Evolutionary conservation across 306 rosid species (phyloP).

Genomic region (Biancaea sappan): DNA sequence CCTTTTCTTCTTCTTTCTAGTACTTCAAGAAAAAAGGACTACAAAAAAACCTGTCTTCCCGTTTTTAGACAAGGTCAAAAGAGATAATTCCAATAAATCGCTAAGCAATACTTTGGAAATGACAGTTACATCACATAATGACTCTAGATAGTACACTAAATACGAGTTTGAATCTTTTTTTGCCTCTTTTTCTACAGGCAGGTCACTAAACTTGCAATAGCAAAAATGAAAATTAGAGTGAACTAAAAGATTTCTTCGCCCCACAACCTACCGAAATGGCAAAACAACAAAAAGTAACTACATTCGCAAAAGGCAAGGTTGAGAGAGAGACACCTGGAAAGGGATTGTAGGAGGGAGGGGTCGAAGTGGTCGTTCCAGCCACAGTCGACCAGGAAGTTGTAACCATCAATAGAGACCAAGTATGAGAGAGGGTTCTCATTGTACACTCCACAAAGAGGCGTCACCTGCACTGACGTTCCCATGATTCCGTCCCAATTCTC

Average conservation of each 20-base stretch:
- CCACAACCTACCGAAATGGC: background rate
- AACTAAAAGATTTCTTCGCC: background rate
- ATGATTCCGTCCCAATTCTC: constrained; percentile 26
- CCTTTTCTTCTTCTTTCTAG: background rate
- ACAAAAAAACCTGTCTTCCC: background rate
- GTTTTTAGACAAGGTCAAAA: background rate
- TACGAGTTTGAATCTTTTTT: background rate
- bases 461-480: constrained; percentile 95
- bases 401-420: constrained; percentile 81
- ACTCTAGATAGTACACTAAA: background rate
- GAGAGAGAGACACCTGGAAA: constrained; percentile 64
- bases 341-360: constrained; percentile 81
- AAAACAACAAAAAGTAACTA: background rate
- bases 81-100: background rate
- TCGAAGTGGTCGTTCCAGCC: constrained; percentile 99
- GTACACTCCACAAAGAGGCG: constrained; percentile 88
- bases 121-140: constrained; percentile 4
- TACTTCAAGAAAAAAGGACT: background rate
- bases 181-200: background rate
- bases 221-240: background rate
- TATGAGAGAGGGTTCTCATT: constrained; percentile 93
- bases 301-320: background rate
- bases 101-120: constrained; percentile 6
- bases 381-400: constrained; percentile 90
- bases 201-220: background rate